phyloP scores from a whole-genome alignment of 495 filamentous ascomycete genomes.

The Penicillium parvum region DNA sequence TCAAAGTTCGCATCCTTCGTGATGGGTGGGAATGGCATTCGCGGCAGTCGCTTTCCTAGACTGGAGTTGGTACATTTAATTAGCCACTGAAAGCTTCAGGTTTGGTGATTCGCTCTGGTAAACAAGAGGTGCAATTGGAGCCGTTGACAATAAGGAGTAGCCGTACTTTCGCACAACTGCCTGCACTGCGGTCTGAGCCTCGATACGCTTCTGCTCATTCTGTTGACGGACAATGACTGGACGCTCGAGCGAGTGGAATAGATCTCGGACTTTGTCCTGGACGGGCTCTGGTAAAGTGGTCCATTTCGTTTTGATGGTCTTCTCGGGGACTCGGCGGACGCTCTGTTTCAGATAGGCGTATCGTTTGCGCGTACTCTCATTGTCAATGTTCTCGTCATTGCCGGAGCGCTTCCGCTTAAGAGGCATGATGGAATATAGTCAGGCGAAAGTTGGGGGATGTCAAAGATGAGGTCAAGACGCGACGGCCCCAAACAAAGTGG shows the following conservation, averaged over 20 bases:
- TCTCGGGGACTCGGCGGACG: slow-evolving; percentile 50
- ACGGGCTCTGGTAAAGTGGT: slow-evolving; percentile 46
- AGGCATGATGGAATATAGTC: slow-evolving; percentile 25
- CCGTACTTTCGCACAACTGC: slow-evolving; percentile 44
- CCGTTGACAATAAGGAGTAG: too few species aligned
- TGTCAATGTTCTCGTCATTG: slow-evolving; percentile 21
- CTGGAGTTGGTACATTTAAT: slow-evolving; percentile 17
- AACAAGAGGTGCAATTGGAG: too few species aligned
- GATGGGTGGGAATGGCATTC: slow-evolving; percentile 57
- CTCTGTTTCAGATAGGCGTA: slow-evolving; percentile 47
- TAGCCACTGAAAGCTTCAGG: too few species aligned
- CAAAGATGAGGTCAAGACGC: not conserved
- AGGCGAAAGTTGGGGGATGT: not conserved
- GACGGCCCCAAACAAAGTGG: not conserved
- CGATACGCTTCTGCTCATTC: slow-evolving; percentile 52
- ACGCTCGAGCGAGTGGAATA: slow-evolving; percentile 51
- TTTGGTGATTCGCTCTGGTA: too few species aligned
- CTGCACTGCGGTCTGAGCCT: slow-evolving; percentile 51
- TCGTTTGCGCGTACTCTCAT: slow-evolving; percentile 25
- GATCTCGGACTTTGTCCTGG: slow-evolving; percentile 48
- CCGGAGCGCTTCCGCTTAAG: slow-evolving; percentile 35
- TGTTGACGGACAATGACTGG: slow-evolving; percentile 51
- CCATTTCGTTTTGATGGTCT: slow-evolving; percentile 57
- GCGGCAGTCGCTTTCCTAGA: slow-evolving; percentile 47
- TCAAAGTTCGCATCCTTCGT: slow-evolving; percentile 56